phyloP scores from a whole-genome alignment of 2,329 filamentous ascomycete species.

The Pyrenochaeta sp. region DNA sequence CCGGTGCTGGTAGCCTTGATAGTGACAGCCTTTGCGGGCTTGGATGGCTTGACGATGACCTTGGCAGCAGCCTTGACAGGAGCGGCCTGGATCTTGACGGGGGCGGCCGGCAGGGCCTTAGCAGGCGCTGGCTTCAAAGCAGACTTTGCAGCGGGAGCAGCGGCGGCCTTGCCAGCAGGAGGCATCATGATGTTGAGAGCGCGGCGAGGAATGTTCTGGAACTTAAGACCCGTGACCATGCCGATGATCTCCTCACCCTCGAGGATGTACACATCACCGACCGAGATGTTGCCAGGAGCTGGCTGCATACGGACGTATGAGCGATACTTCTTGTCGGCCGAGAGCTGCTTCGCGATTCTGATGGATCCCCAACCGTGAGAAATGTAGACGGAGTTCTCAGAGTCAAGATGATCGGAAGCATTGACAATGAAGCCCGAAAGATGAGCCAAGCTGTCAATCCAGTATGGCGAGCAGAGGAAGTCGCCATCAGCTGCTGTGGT shows the following conservation, averaged over 20 bases:
- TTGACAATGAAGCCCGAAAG: slow-evolving; percentile 68
- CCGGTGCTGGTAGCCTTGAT: slow-evolving; percentile 56
- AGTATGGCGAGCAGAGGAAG: slow-evolving; percentile 66
- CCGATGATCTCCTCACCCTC: slow-evolving; percentile 66
- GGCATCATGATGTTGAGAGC: slow-evolving; percentile 72
- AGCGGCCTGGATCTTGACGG: slow-evolving; percentile 41
- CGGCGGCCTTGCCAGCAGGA: slow-evolving; percentile 58
- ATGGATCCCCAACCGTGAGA: slow-evolving; percentile 69
- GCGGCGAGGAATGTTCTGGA: slow-evolving; percentile 71
- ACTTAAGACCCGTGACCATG: slow-evolving; percentile 68
- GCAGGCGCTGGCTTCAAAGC: slow-evolving; percentile 45
- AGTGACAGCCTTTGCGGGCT: slow-evolving; percentile 55
- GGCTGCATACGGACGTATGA: slow-evolving; percentile 70
- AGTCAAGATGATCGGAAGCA: slow-evolving; percentile 65
- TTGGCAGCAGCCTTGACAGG: slow-evolving; percentile 55
- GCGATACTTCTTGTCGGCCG: slow-evolving; percentile 61
- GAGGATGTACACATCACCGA: slow-evolving; percentile 68
- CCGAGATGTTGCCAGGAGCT: slow-evolving; percentile 61
- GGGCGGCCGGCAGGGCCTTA: slow-evolving; percentile 48
- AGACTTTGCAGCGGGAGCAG: slow-evolving; percentile 37
- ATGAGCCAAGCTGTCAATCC: slow-evolving; percentile 66
- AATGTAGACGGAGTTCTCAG: slow-evolving; percentile 66
- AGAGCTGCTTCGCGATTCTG: slow-evolving; percentile 62
- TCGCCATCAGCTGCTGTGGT: slow-evolving; percentile 62
- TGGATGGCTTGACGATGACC: slow-evolving; percentile 54